Conservation (phyloP, 1,139 yeast species). For the Casaregolazyma lundiana region DNA sequence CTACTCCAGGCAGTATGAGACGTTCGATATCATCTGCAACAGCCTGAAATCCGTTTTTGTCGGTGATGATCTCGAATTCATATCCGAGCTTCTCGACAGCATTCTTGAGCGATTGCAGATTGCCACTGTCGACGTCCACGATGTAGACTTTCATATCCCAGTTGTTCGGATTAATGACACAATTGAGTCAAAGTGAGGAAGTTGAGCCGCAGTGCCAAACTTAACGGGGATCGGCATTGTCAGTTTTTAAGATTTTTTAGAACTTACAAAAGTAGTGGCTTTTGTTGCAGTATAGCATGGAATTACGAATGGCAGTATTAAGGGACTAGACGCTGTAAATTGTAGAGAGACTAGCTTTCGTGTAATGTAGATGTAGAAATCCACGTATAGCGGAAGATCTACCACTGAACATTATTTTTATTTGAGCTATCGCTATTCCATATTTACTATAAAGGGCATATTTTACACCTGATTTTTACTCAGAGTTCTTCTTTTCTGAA, state of each 20-base stretch:
- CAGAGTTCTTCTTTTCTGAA: slow-evolving; percentile 61
- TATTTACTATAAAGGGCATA: background rate
- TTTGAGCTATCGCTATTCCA: background rate
- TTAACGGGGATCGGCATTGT: no score
- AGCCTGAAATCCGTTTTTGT: slow-evolving; percentile 29
- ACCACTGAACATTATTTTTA: background rate
- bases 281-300: no score
- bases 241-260: no score
- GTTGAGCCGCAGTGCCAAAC: no score
- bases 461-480: slow-evolving; percentile 3
- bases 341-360: no score
- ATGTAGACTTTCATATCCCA: slow-evolving; percentile 55
- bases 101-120: slow-evolving; percentile 79
- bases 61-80: slow-evolving; percentile 39
- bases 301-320: no score
- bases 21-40: slow-evolving; percentile 29
- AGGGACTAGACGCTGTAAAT: no score
- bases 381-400: background rate
- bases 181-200: slow-evolving; percentile 1
- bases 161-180: background rate
- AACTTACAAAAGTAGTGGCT: no score
- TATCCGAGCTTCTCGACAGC: slow-evolving; percentile 79
- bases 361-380: no score
- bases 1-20: slow-evolving; percentile 80
- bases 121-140: slow-evolving; percentile 94